These are phyloP conservation scores for Fraxinus cuspidata DNA, from an alignment of 257 asterid species.

Conservation along the genomic window DNA sequence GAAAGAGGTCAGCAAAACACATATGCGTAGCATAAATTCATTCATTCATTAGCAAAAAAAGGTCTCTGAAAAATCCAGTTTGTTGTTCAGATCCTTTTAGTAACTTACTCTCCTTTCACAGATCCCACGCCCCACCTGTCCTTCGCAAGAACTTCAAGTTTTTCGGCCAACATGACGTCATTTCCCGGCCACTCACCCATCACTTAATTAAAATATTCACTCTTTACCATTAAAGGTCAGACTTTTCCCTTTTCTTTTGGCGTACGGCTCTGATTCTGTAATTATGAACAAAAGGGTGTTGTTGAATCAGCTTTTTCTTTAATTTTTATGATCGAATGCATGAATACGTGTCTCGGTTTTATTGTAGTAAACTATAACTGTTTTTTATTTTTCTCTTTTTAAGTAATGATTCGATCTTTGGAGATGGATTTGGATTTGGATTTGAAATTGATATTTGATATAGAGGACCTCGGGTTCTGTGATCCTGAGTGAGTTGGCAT, in stretches of 20 bases:
- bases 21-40: not conserved
- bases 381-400: not conserved
- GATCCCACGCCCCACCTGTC: not conserved
- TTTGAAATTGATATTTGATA: not conserved
- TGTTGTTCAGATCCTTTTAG: constrained; percentile 3
- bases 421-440: not conserved
- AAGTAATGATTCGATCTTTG: not conserved
- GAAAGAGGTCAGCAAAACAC: not conserved
- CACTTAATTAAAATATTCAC: not conserved
- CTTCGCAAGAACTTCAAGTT: not conserved
- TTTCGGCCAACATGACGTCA: not conserved
- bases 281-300: not conserved
- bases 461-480: not conserved
- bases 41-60: not conserved
- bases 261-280: not conserved
- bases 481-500: not conserved
- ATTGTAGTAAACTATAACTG: not conserved
- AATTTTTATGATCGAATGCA: not conserved
- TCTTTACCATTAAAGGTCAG: constrained; percentile 5
- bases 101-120: not conserved
- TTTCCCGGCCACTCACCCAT: not conserved
- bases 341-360: not conserved
- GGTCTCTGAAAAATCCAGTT: not conserved
- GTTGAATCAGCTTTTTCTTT: not conserved
- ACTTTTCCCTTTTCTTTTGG: not conserved